Base-by-base conservation (phyloP, 2,329 filamentous ascomycete genomes). In the Emergomyces africanus region DNA sequence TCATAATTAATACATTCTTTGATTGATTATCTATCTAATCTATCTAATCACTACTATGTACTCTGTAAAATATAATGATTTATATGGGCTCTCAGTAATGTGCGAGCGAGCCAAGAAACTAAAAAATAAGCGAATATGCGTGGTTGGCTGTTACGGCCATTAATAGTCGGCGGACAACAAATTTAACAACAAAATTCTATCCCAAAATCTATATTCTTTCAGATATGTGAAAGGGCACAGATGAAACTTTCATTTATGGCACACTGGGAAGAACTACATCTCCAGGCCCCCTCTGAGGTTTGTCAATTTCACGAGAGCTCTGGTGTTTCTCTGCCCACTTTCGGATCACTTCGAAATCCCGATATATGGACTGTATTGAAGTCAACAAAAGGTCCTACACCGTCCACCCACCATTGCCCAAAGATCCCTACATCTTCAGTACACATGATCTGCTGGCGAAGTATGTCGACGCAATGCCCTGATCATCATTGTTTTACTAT, bases 401-500 rank as follows among this genome's bases (percentile, higher is more conserved):
- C 68, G 28, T 81, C 72, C 39, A 77, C 78, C 83, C 83, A 86
- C 5, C 85, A 77, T 64, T 86, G 82, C 14, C 82, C 82, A 0
- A 85, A 73, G 0, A 86, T 77, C 1, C 78, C 82, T 2, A 81
- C 78, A 63, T 86, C 83, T 23, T 80, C 74, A 33, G 78, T 81
- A 69, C 83, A 86, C 81, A 85, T 85, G 15, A 86, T 74, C 18
- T 83, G 79, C 66, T 86, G 83, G 0, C 83, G 79, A 50, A 86
- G 61, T 3, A 80, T 81, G 62, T 86, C 83, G 37, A 85, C 72
- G 60, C 83, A 86, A 61, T 86, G 83, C 5, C 78, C 77, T 80
- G 54, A 5, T 6, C 33, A 54, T 54, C 14, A 2, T 54, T n/a
- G 25, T 30, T 28, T 48, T n/a, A n/a, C n/a, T n/a, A 33, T n/a